Conservation (phyloP, 2,329 filamentous ascomycete species). For the Cryphonectria nitschkei region DNA sequence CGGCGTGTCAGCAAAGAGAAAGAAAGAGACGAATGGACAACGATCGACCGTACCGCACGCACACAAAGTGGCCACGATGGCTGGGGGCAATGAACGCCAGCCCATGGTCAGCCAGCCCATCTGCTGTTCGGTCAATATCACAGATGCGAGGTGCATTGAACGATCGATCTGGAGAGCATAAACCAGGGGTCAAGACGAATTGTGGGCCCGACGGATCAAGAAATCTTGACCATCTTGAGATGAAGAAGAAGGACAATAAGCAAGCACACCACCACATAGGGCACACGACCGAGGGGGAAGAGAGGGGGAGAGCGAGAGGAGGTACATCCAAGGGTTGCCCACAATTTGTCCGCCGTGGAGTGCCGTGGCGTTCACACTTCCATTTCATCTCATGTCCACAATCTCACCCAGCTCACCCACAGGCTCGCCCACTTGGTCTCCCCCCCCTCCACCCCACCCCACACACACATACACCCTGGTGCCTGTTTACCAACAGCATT, state of each 20-base stretch:
- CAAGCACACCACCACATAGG: not conserved
- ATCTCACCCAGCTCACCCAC: constrained; percentile 12
- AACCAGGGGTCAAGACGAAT: not conserved
- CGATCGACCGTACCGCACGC: not conserved
- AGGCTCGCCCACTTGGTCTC: constrained; percentile 8
- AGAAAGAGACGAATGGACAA: not conserved
- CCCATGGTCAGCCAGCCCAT: not conserved
- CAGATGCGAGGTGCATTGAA: not conserved
- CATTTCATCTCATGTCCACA: constrained; percentile 15
- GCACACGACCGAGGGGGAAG: not conserved
- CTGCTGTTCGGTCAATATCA: not conserved
- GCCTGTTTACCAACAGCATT: not conserved
- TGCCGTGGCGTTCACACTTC: constrained; percentile 1
- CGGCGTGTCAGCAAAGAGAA: not conserved
- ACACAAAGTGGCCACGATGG: not conserved
- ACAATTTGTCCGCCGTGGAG: not conserved
- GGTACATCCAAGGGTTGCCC: not conserved
- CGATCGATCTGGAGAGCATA: not conserved
- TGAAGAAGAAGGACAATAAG: not conserved
- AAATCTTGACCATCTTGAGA: not conserved
- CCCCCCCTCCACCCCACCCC: not conserved
- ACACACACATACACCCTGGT: not conserved
- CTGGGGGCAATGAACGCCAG: not conserved
- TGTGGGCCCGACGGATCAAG: not conserved
- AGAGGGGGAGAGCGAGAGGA: not conserved